phyloP scores from a whole-genome alignment of 2,329 filamentous ascomycete genomes.

The Monosporascus sp. region DNA sequence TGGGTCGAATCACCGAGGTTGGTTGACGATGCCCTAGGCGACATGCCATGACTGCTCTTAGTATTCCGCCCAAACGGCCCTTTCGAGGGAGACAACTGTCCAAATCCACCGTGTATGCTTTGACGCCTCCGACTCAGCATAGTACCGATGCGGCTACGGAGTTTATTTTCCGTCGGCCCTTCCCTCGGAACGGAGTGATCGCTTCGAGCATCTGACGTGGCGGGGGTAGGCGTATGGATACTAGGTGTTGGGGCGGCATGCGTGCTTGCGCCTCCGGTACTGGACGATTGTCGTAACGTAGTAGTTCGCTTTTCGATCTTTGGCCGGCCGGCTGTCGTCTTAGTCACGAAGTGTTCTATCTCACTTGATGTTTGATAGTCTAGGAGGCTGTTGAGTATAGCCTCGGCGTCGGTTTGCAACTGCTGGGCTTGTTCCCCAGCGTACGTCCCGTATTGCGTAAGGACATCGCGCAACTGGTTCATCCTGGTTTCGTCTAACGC shows the following conservation, averaged over 20 bases:
- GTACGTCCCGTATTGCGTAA: conserved; percentile 90
- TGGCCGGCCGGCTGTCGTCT: conserved; percentile 37
- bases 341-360: conserved; percentile 64
- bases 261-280: conserved; percentile 18
- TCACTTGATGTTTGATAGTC: conserved; percentile 85
- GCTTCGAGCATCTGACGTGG: conserved; percentile 34
- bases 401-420: conserved; percentile 67
- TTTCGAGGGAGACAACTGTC: conserved; percentile 50
- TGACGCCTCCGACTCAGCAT: conserved; percentile 62
- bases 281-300: conserved; percentile 37
- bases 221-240: conserved; percentile 25
- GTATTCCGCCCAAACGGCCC: conserved; percentile 56
- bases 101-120: conserved; percentile 60
- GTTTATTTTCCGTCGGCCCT: conserved; percentile 44
- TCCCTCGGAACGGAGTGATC: conserved; percentile 41
- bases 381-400: conserved; percentile 73
- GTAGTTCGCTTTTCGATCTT: conserved; percentile 38
- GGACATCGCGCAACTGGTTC: conserved; percentile 82
- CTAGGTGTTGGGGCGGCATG: conserved; percentile 22
- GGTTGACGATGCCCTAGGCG: conserved; percentile 53
- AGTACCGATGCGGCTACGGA: conserved; percentile 61
- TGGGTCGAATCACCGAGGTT: conserved; percentile 51
- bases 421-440: conserved; percentile 83
- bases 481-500: conserved; percentile 82
- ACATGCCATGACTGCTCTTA: conserved; percentile 60